Evolutionary conservation across 2,329 filamentous ascomycete species (phyloP).

Genomic region (Trichoderma polysporum): DNA sequence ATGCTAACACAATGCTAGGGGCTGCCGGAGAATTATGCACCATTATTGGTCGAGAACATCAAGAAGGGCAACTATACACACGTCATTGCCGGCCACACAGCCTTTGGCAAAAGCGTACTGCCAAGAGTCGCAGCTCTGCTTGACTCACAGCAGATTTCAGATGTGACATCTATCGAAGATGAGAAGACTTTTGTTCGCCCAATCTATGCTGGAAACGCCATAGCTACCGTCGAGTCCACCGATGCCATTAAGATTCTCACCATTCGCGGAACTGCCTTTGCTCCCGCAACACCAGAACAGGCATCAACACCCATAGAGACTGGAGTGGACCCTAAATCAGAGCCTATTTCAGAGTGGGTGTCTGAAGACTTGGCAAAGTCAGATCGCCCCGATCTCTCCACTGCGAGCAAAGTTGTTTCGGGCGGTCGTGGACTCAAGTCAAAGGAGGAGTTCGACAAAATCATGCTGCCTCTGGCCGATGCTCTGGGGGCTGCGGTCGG

Average conservation of each 20-base stretch:
- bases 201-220: conserved; percentile 97
- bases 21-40: conserved; percentile 91
- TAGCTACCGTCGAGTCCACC: conserved; percentile 88
- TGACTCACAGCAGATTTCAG: conserved; percentile 90
- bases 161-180: conserved; percentile 81
- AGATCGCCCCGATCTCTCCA: conserved; percentile 88
- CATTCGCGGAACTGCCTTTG: conserved; percentile 89
- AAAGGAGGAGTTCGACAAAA: conserved; percentile 91
- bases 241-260: conserved; percentile 88
- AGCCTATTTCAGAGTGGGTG: conserved; percentile 79
- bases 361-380: conserved; percentile 91
- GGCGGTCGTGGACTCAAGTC: conserved; percentile 95
- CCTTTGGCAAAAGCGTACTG: conserved; percentile 94
- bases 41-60: conserved; percentile 90
- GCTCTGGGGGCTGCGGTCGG: conserved; percentile 93
- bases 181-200: conserved; percentile 95
- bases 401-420: conserved; percentile 86
- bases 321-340: conserved; percentile 78
- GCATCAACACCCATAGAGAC: conserved; percentile 77
- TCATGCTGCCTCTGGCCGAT: conserved; percentile 92
- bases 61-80: conserved; percentile 95
- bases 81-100: conserved; percentile 84
- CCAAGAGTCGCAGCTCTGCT: conserved; percentile 88
- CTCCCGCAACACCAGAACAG: conserved; percentile 67
- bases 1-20: conserved; percentile 52